Percentiles rank a stretch among this genome's conserved stretches.
These are phyloP conservation scores for Chrysanthemum makinoi DNA, from an alignment of 129 eudicot species.

Conservation along the genomic window DNA sequence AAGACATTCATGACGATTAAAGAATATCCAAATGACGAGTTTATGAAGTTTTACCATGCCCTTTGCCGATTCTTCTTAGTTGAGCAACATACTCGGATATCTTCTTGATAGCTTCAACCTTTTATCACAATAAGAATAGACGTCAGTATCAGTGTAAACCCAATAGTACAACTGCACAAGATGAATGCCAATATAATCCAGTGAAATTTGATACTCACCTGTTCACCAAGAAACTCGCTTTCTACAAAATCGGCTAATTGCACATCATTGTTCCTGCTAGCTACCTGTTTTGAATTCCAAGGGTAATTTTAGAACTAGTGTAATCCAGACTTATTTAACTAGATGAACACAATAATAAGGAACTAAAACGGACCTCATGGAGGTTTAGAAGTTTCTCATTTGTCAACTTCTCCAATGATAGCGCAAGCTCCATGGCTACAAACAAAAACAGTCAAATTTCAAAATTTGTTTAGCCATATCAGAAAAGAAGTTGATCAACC, in stretches of 20 bases:
- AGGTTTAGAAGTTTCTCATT: slow-evolving; percentile 82
- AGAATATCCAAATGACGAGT: too few relatives aligned
- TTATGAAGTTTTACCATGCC: too few relatives aligned
- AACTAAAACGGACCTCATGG: slow-evolving; percentile 52
- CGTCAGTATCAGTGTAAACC: not conserved
- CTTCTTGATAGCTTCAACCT: slow-evolving; percentile 89
- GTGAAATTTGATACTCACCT: slow-evolving; percentile 38
- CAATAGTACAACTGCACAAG: not conserved
- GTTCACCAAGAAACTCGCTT: slow-evolving; percentile 68
- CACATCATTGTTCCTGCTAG: slow-evolving; percentile 64
- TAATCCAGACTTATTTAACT: slow-evolving; percentile 23
- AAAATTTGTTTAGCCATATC: not conserved
- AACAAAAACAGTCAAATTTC: slow-evolving; percentile 8
- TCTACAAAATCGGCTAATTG: slow-evolving; percentile 87
- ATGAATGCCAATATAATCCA: too few relatives aligned
- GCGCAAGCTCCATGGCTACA: slow-evolving; percentile 88
- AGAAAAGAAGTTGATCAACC: too few relatives aligned
- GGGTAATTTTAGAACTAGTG: not conserved
- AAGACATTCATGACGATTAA: too few relatives aligned
- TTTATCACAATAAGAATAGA: slow-evolving; percentile 4
- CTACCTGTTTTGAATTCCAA: slow-evolving; percentile 52
- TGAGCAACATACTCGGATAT: slow-evolving; percentile 44
- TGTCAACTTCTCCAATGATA: slow-evolving; percentile 92
- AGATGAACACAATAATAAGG: slow-evolving; percentile 3
- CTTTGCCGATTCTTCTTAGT: too few relatives aligned